phyloP scores from a whole-genome alignment of 2,329 filamentous ascomycete genomes.

The Fusarium guadeloupense region DNA sequence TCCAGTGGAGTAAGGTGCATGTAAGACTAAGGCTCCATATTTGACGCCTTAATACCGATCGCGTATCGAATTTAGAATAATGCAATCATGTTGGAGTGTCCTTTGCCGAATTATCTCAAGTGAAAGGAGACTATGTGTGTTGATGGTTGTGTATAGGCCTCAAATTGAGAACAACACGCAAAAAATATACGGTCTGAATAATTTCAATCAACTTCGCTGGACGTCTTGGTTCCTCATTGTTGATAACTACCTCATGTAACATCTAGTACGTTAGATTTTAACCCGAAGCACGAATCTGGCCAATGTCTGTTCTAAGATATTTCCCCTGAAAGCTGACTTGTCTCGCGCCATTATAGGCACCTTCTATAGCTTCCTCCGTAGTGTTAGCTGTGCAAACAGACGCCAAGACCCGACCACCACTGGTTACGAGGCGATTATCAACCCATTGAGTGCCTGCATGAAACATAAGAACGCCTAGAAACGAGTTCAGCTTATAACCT shows the following conservation, averaged over 20 bases:
- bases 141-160: no score
- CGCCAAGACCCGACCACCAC: not conserved
- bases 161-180: no score
- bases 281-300: not conserved
- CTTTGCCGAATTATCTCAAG: no score
- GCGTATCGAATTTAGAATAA: slow-evolving; percentile 6
- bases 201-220: no score
- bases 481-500: no score
- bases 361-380: not conserved
- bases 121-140: no score
- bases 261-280: not conserved
- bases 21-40: not conserved
- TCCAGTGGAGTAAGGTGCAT: not conserved
- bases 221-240: no score
- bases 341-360: not conserved
- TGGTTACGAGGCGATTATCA: not conserved
- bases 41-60: slow-evolving; percentile 9
- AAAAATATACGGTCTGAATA: no score
- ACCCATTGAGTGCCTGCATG: not conserved
- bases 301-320: not conserved
- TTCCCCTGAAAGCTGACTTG: not conserved
- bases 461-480: not conserved
- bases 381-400: not conserved
- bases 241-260: no score
- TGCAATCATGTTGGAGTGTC: no score